These are phyloP conservation scores for Copromyces sp. DNA, from an alignment of 495 filamentous ascomycete genomes.

Conservation along the genomic window DNA sequence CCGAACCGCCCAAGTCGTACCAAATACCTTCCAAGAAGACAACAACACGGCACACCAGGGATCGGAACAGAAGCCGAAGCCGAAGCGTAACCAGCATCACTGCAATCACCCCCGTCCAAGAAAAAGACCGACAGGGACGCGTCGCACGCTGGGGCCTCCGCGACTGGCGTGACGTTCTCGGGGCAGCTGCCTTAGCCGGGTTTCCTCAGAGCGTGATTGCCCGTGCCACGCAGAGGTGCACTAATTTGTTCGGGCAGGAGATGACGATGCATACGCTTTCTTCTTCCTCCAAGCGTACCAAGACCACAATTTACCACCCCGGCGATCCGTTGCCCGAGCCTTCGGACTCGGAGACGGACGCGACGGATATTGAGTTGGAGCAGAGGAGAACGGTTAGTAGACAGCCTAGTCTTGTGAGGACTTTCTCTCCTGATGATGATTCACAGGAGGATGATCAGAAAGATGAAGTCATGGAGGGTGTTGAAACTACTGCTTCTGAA, in stretches of 20 bases:
- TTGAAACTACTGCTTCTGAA: background rate
- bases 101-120: background rate
- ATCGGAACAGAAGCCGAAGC: background rate
- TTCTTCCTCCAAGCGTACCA: conserved; percentile 1
- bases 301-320: conserved; percentile 23
- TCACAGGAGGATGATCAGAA: background rate
- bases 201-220: conserved; percentile 51
- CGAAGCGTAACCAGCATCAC: background rate
- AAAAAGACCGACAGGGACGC: conserved; percentile 2
- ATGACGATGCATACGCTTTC: conserved; percentile 49
- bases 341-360: conserved; percentile 25
- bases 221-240: conserved; percentile 58
- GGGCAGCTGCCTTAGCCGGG: conserved; percentile 59
- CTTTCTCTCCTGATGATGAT: background rate
- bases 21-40: background rate
- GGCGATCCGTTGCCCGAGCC: conserved; percentile 21
- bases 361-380: background rate
- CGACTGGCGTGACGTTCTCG: conserved; percentile 75
- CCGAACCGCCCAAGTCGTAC: background rate
- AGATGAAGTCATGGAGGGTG: background rate
- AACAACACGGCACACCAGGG: background rate
- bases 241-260: conserved; percentile 55
- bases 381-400: conserved; percentile 11
- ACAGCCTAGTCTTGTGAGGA: conserved; percentile 9
- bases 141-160: conserved; percentile 36